phyloP scores from a whole-genome alignment of 257 asterid species.

The Solanum raphanifolium region DNA sequence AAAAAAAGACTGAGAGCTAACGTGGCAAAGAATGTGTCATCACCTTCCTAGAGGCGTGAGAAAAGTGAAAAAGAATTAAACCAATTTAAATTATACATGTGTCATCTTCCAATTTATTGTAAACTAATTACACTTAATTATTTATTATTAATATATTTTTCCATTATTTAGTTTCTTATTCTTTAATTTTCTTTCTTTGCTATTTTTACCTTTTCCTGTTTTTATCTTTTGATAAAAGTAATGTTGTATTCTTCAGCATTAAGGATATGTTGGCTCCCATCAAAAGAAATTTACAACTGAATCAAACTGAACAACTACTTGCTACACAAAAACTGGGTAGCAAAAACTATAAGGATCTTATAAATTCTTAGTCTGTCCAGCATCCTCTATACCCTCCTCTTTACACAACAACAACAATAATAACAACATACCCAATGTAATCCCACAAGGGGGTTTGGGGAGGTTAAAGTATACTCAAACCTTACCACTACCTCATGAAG shows the following conservation, averaged over 20 bases:
- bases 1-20: neutral
- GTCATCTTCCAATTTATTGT: neutral
- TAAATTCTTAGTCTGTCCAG: neutral
- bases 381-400: neutral
- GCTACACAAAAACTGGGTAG: neutral
- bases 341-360: neutral
- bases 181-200: neutral
- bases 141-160: too few relatives aligned
- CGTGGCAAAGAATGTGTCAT: neutral
- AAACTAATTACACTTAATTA: neutral
- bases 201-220: neutral
- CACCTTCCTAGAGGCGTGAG: neutral
- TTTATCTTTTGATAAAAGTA: neutral
- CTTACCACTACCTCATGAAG: neutral
- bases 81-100: neutral
- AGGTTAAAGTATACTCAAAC: neutral
- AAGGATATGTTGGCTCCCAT: neutral
- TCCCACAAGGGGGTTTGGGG: neutral
- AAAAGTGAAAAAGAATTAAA: neutral
- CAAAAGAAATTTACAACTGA: neutral
- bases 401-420: neutral
- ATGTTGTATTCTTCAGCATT: neutral
- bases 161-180: neutral
- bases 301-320: neutral
- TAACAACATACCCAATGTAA: neutral